phyloP scores from a whole-genome alignment of 2,329 filamentous ascomycete species.

The Ophiostoma sp. region DNA sequence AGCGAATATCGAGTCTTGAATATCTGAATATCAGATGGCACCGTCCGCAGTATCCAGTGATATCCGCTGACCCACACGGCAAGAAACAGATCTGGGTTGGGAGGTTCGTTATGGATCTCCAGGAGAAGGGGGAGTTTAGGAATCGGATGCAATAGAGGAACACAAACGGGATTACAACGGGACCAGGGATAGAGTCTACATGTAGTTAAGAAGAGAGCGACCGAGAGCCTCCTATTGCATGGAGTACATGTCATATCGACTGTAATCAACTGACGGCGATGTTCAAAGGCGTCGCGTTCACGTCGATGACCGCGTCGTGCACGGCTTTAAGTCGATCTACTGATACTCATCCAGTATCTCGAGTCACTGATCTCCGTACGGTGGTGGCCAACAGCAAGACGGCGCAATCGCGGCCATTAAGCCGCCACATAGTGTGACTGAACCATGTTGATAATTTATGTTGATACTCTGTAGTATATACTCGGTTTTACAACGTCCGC shows the following conservation, averaged over 20 bases:
- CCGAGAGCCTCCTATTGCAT: constrained; percentile 5
- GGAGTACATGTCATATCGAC: background rate
- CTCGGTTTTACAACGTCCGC: background rate
- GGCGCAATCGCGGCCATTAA: background rate
- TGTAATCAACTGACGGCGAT: background rate
- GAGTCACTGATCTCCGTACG: too few species aligned
- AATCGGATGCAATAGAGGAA: background rate
- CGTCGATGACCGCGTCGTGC: background rate
- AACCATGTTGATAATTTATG: background rate
- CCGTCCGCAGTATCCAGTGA: constrained; percentile 1
- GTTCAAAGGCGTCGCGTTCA: background rate
- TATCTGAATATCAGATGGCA: background rate
- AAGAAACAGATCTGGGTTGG: constrained; percentile 8
- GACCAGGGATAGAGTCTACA: background rate
- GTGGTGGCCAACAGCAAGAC: background rate
- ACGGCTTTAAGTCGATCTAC: background rate
- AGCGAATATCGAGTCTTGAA: background rate
- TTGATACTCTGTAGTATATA: background rate
- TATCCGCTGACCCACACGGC: background rate
- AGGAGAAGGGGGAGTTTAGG: background rate
- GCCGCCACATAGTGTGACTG: background rate
- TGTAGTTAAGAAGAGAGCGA: background rate
- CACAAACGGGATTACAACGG: background rate
- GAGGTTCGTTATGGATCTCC: constrained; percentile 2
- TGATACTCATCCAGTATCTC: background rate